phyloP scores from a whole-genome alignment of 108 stramenopile genomes.

The Nitzschia palea region DNA sequence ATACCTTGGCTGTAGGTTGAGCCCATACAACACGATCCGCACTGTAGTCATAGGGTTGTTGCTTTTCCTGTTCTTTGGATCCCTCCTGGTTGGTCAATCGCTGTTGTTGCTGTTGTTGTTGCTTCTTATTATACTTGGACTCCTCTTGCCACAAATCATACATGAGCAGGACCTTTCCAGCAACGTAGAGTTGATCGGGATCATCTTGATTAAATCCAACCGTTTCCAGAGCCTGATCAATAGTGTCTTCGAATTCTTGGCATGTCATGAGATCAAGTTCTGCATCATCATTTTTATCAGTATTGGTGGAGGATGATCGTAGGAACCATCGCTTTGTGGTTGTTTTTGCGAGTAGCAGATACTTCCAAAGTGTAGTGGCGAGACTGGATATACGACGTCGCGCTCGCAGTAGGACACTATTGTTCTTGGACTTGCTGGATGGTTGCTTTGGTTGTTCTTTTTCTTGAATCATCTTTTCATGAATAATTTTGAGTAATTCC shows the following conservation, averaged over 20 bases:
- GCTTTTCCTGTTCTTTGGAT: slow-evolving; percentile 21
- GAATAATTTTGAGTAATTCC: slow-evolving; percentile 32
- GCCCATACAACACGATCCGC: slow-evolving; percentile 1
- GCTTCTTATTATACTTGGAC: slow-evolving; percentile 21
- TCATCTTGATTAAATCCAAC: slow-evolving; percentile 23
- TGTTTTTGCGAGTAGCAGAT: no score
- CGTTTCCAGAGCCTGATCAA: slow-evolving; percentile 12
- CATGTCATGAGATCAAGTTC: slow-evolving; percentile 35
- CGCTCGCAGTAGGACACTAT: no score
- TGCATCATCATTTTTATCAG: no score
- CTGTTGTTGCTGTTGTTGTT: neutral
- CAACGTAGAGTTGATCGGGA: slow-evolving; percentile 48
- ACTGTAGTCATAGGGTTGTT: neutral
- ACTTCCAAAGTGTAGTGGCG: no score
- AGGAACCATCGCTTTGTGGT: no score
- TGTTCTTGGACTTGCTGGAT: no score
- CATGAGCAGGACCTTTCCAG: slow-evolving; percentile 40
- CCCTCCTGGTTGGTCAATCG: neutral
- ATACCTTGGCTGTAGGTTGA: neutral
- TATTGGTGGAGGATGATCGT: no score
- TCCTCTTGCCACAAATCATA: slow-evolving; percentile 30
- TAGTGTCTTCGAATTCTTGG: slow-evolving; percentile 19
- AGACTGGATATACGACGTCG: no score
- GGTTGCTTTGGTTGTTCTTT: slow-evolving; percentile 26
- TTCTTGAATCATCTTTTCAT: slow-evolving; percentile 37